phyloP scores from a whole-genome alignment of 345 rosid species.

The Hypericum androsaemum region DNA sequence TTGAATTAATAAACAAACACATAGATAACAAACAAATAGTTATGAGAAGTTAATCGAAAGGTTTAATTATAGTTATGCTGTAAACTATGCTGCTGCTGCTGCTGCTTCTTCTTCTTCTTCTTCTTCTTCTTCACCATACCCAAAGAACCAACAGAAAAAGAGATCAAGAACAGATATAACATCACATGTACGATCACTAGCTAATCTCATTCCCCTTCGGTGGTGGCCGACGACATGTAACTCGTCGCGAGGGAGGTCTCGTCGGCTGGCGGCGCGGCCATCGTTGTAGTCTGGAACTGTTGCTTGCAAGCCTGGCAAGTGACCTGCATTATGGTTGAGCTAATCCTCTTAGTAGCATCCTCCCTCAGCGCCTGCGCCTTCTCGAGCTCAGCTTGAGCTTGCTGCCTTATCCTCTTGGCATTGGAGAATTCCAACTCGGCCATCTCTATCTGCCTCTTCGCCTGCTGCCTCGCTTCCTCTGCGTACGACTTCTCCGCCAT shows the following conservation, averaged over 20 bases:
- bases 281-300: slow-evolving; percentile 30
- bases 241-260: slow-evolving; percentile 44
- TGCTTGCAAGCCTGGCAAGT: slow-evolving; percentile 74
- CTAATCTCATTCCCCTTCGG: slow-evolving; percentile 25
- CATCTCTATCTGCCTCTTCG: slow-evolving; percentile 57
- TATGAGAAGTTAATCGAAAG: too few species aligned
- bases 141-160: background rate
- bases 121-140: too few species aligned
- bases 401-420: slow-evolving; percentile 68
- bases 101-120: too few species aligned
- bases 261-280: slow-evolving; percentile 15
- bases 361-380: slow-evolving; percentile 55
- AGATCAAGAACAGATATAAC: background rate
- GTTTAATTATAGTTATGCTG: too few species aligned
- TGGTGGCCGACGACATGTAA: slow-evolving; percentile 38
- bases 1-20: too few species aligned
- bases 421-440: slow-evolving; percentile 72
- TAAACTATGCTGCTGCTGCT: too few species aligned
- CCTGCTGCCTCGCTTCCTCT: slow-evolving; percentile 52
- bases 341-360: slow-evolving; percentile 53
- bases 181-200: background rate
- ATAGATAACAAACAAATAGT: too few species aligned
- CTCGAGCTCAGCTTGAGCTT: slow-evolving; percentile 67
- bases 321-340: slow-evolving; percentile 52
- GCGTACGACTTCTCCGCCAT: slow-evolving; percentile 51